These are phyloP conservation scores for Paratrypanosoma confusum DNA, from an alignment of 208 protist species.

Conservation along the genomic window DNA sequence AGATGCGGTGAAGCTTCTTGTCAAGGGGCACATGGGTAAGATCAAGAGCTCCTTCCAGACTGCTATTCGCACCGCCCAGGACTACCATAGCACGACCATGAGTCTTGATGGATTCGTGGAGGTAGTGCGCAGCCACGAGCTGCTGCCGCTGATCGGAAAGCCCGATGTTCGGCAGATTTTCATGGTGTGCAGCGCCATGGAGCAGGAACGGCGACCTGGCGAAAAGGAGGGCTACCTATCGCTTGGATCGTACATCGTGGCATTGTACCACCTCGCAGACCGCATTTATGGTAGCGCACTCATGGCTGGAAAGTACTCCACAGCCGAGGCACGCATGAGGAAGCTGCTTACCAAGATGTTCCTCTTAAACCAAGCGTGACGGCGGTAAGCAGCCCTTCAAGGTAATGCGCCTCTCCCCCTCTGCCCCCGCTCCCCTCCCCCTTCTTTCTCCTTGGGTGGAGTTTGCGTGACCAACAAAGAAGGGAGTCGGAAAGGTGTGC, in stretches of 20 bases:
- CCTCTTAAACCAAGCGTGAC: conserved; percentile 15
- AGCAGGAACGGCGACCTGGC: conserved; percentile 5
- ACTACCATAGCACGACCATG: conserved; percentile 17
- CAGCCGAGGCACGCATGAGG: conserved; percentile 20
- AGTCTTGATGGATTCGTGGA: conserved; percentile 30
- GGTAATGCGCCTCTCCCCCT: too few species aligned
- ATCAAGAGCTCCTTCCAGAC: conserved; percentile 31
- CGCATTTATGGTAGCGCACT: conserved; percentile 28
- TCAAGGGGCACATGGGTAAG: conserved; percentile 19
- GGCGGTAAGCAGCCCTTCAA: too few species aligned
- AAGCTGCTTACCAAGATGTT: conserved; percentile 66
- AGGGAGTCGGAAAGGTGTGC: too few species aligned
- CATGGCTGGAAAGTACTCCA: conserved; percentile 32
- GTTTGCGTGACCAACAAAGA: too few species aligned
- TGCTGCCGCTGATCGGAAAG: conserved; percentile 41
- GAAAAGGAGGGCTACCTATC: conserved; percentile 16
- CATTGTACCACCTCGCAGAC: conserved; percentile 44
- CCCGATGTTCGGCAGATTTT: conserved; percentile 31
- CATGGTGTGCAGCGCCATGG: conserved; percentile 13
- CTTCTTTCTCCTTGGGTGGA: too few species aligned
- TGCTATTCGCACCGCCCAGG: conserved; percentile 6
- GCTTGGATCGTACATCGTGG: conserved; percentile 18
- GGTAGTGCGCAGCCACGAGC: conserved; percentile 16
- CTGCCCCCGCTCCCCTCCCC: too few species aligned
- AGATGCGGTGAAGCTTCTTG: conserved; percentile 15